A percentile compares a stretch with the other conserved stretches of the same genome.
These are phyloP conservation scores for Flaveria bidentis DNA, from an alignment of 129 eudicot species.

Conservation along the genomic window DNA sequence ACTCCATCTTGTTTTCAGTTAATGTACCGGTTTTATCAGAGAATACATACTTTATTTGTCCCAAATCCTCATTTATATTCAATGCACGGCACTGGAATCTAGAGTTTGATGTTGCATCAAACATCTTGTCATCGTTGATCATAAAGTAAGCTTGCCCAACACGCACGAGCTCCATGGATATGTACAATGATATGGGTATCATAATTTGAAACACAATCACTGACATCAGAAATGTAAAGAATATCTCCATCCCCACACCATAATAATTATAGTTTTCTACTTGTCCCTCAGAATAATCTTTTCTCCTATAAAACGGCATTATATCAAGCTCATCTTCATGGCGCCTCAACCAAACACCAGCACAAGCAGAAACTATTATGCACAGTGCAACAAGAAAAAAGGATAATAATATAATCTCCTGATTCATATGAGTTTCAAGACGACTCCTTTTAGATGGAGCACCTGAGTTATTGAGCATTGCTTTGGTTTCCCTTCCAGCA, in stretches of 20 bases:
- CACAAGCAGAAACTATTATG: slow-evolving; percentile 59
- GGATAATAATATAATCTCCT: slow-evolving; percentile 71
- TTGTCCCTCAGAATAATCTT: slow-evolving; percentile 53
- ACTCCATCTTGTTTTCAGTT: slow-evolving; percentile 99
- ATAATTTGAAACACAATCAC: slow-evolving; percentile 93
- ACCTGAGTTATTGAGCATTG: slow-evolving; percentile 94
- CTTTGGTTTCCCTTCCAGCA: slow-evolving; percentile 94
- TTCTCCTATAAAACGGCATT: slow-evolving; percentile 65
- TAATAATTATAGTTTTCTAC: slow-evolving; percentile 64
- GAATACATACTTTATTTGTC: slow-evolving; percentile 90
- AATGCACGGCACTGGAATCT: slow-evolving; percentile 93
- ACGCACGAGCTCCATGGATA: slow-evolving; percentile 99
- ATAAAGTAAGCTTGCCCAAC: slow-evolving; percentile 97
- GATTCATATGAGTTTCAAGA: slow-evolving; percentile 83
- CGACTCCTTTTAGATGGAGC: slow-evolving; percentile 94
- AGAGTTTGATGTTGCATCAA: slow-evolving; percentile 60
- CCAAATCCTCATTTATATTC: slow-evolving; percentile 95
- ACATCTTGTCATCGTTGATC: slow-evolving; percentile 73
- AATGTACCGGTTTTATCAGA: slow-evolving; percentile 96
- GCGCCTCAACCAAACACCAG: slow-evolving; percentile 77
- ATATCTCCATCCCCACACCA: slow-evolving; percentile 79
- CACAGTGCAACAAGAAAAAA: slow-evolving; percentile 71
- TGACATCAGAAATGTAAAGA: slow-evolving; percentile 83
- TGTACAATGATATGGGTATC: slow-evolving; percentile 96
- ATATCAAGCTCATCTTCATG: slow-evolving; percentile 65